Base-by-base conservation (phyloP, 2,329 filamentous ascomycete genomes). In the Sarocladiaceae sp. region DNA sequence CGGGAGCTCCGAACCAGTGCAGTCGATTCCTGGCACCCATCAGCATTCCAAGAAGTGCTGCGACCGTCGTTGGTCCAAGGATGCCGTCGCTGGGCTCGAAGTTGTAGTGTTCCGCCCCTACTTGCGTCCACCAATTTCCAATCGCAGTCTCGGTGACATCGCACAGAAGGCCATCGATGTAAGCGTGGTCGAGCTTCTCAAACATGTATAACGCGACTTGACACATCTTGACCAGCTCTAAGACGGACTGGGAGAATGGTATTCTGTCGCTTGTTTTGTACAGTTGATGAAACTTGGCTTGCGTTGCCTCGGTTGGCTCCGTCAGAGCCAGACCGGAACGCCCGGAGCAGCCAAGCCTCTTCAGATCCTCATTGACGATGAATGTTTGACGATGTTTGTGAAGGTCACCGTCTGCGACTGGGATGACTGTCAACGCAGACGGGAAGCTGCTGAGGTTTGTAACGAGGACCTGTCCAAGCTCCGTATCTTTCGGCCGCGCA, bases 91-190 rank as follows among this genome's bases (percentile, higher is more conserved):
- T 85, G 2, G 93, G 91, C 62, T 97, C 93, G 26, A 89, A 79
- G 45, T 91, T 94, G 69, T 91, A 96, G 57, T 93, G 83, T 52
- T 97, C 91, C 1, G 83, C 83, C 2, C 93, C 93, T 48, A 96
- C 84, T 56, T 95, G 88, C 1, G 86, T 83, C 93, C 93, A 97
- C 93, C 93, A 98, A 61, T 96, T 87, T 49, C 83, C 84, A 54
- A 97, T 81, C 2, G 90, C 88, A 49, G 77, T 83, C 61, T 98
- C 93, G 0, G 93, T 97, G 33, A 93, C 74, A 65, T 98, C 93
- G 61, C 93, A 98, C 3, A 98, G 75, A 19, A 96, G 67, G 0
- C 93, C 93, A 57, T 98, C 93, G 6, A 88, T 86, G 59, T 95
- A 97, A 51, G 90, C 86, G 23, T 83, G 76, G n/a, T 87, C 83